Base-by-base conservation (phyloP, 148 eudicot genomes). In the Silene latifolia region DNA sequence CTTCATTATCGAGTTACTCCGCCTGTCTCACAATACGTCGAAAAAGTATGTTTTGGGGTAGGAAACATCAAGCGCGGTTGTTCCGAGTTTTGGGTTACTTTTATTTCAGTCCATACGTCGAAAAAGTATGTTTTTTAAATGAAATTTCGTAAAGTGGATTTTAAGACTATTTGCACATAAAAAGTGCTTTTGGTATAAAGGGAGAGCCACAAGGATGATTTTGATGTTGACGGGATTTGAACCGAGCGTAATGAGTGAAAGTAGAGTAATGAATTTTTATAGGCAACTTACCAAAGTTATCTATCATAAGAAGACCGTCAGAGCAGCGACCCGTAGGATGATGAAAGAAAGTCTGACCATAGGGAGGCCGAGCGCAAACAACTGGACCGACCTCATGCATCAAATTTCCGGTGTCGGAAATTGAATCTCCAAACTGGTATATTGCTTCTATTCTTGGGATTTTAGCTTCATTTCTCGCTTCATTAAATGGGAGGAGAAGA, bases 291-390 rank as follows among this genome's bases (percentile, higher is more conserved):
- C 82, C 78, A 19, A 79, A 15, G 44, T 24, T 60, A 54, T 79
- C 82, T 10, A 79, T 25, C 62, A 79, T 79, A 24, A 79, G 63
- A 68, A 60, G 71, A n/a, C 82, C 82, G 7, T 79, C 67, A 0
- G 82, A 69, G 74, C 74, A 75, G 51, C 82, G 82, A 54, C 82
- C 81, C 19, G 77, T 79, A 23, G 81, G 62, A 7, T 47, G 66
- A 73, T 59, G 73, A 17, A 80, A 74, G 66, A 3, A 63, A 4
- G 56, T 60, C 44, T 62, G 39, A 1, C 82, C 75, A 39, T 80
- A 75, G 1, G 82, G 82, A 35, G 60, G 64, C 29, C 62, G 53
- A 0, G 74, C 57, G 21, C 20, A 74, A 15, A 14, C 20, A 19
- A 74, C 64, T 5, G 7, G 3, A 39, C 13, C 69, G 2, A 4